Percentiles rank a stretch among this genome's conserved stretches.
phyloP scores from a whole-genome alignment of 257 asterid species.

The Scutellaria minor region DNA sequence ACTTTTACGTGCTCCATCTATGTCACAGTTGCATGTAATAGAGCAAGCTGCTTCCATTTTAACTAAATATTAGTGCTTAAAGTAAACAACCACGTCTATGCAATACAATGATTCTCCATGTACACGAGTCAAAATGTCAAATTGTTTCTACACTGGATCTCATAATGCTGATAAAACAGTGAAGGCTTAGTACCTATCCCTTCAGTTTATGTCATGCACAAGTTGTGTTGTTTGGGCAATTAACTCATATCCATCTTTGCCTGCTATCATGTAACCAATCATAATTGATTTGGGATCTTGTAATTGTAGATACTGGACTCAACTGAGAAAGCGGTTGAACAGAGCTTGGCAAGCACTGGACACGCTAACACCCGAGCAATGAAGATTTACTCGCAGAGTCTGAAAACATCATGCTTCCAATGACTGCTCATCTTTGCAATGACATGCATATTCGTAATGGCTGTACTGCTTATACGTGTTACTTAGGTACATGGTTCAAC shows the following conservation, averaged over 20 bases:
- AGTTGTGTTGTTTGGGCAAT: too few species aligned
- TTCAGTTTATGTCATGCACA: too few species aligned
- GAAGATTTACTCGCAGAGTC: slow-evolving; percentile 70
- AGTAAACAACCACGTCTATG: too few species aligned
- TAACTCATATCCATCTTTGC: too few species aligned
- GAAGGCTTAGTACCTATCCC: too few species aligned
- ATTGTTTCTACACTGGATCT: too few species aligned
- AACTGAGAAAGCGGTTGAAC: slow-evolving; percentile 87
- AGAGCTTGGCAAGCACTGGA: slow-evolving; percentile 86
- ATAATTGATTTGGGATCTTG: not conserved
- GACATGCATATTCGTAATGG: slow-evolving; percentile 80
- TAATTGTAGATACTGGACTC: slow-evolving; percentile 77
- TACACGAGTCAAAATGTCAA: too few species aligned
- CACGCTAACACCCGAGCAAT: slow-evolving; percentile 70
- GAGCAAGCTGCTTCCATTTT: not conserved
- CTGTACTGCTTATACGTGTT: slow-evolving; percentile 81
- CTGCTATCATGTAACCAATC: too few species aligned
- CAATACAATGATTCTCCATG: too few species aligned
- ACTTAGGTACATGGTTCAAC: slow-evolving; percentile 43
- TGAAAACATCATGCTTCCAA: slow-evolving; percentile 75
- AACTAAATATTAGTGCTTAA: not conserved
- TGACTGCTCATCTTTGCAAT: slow-evolving; percentile 75
- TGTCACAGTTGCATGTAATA: not conserved
- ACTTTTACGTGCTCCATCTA: not conserved
- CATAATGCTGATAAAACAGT: not conserved